Conservation (phyloP, 2,329 filamentous ascomycete species). For the Microdochium bolleyi region DNA sequence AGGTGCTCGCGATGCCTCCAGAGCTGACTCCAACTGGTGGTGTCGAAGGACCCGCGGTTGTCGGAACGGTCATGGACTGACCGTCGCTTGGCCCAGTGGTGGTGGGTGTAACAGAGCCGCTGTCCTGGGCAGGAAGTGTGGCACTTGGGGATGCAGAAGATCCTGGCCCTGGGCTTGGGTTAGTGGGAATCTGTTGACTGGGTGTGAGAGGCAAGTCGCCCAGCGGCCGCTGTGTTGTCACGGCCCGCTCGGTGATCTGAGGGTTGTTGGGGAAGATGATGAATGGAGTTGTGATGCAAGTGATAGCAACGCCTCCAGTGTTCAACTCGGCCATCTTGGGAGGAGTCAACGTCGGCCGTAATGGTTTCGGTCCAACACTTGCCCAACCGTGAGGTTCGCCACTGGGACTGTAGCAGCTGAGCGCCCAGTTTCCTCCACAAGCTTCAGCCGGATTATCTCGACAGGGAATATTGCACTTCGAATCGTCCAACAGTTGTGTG, state of each 20-base stretch:
- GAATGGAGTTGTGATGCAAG: conserved; percentile 12
- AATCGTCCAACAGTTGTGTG: conserved; percentile 32
- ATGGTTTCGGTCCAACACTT: conserved; percentile 16
- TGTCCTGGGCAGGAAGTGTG: neutral
- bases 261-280: conserved; percentile 12
- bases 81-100: neutral
- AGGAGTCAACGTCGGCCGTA: conserved; percentile 11
- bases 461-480: conserved; percentile 38
- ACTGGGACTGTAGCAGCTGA: conserved; percentile 34
- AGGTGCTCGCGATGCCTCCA: neutral
- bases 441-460: conserved; percentile 35
- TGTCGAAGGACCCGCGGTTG: neutral
- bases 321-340: conserved; percentile 13
- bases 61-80: neutral
- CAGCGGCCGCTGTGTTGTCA: conserved; percentile 11
- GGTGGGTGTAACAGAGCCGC: neutral
- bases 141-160: conserved; percentile 1
- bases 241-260: conserved; percentile 12
- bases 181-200: neutral
- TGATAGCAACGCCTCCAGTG: conserved; percentile 16
- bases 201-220: conserved; percentile 9
- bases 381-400: conserved; percentile 24
- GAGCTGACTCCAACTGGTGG: neutral
- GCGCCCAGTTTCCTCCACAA: conserved; percentile 41
- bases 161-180: conserved; percentile 1